Conservation (phyloP, 805 yeast species). For the Myxozyma melibiosi region DNA sequence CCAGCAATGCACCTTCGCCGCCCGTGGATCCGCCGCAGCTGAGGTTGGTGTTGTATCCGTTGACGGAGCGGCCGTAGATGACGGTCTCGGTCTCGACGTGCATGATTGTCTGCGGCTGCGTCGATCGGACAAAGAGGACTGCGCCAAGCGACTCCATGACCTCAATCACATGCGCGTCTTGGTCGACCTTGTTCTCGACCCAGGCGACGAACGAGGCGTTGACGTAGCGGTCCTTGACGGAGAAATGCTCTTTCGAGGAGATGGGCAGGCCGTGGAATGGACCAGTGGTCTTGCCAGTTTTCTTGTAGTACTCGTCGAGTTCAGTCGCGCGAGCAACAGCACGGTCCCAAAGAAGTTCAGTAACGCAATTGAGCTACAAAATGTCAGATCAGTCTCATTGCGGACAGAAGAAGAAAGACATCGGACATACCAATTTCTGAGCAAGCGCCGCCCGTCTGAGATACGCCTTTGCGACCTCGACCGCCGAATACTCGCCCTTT, state of each 20-base stretch:
- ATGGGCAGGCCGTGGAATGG: conserved; percentile 72
- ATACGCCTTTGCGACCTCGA: conserved; percentile 51
- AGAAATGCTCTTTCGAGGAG: conserved; percentile 67
- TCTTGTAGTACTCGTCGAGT: conserved; percentile 53
- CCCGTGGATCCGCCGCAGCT: conserved; percentile 76
- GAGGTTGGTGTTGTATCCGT: conserved; percentile 58
- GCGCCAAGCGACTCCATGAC: conserved; percentile 58
- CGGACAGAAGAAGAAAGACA: no score
- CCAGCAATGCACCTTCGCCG: conserved; percentile 69
- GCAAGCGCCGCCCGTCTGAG: conserved; percentile 53
- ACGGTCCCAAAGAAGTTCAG: conserved; percentile 52
- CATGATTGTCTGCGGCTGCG: conserved; percentile 71
- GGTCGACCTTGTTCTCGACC: conserved; percentile 51
- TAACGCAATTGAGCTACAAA: conserved; percentile 46
- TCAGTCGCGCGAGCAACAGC: conserved; percentile 50
- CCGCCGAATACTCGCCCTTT: conserved; percentile 46
- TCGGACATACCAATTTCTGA: conserved; percentile 47
- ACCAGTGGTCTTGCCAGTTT: conserved; percentile 59
- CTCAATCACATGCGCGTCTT: conserved; percentile 53
- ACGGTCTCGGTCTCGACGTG: conserved; percentile 65
- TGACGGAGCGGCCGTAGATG: conserved; percentile 60
- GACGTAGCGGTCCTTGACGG: conserved; percentile 55
- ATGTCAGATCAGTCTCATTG: not conserved
- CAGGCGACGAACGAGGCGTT: conserved; percentile 62
- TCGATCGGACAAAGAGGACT: conserved; percentile 64